phyloP scores from a whole-genome alignment of 2,329 filamentous ascomycete species.

The Chaetomium sp. region DNA sequence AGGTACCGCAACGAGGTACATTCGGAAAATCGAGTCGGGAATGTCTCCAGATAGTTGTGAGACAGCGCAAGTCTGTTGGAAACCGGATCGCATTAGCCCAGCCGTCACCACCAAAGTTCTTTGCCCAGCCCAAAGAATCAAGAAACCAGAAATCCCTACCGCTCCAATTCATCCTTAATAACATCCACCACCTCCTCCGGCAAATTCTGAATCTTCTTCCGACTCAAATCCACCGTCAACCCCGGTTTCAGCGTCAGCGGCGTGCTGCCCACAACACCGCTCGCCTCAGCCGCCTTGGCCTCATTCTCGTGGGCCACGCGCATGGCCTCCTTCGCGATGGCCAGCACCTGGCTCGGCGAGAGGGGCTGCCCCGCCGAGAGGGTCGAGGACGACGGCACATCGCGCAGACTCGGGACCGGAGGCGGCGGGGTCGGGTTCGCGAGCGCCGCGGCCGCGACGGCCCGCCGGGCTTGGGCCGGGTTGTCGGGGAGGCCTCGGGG shows the following conservation, averaged over 20 bases:
- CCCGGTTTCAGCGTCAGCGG: slow-evolving; percentile 61
- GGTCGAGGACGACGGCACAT: slow-evolving; percentile 40
- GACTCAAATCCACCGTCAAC: slow-evolving; percentile 71
- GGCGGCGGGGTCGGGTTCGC: slow-evolving; percentile 24
- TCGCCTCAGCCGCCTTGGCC: slow-evolving; percentile 55
- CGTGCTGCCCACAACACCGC: slow-evolving; percentile 44
- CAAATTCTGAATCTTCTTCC: slow-evolving; percentile 63
- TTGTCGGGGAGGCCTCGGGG: slow-evolving; percentile 32
- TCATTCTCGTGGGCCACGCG: slow-evolving; percentile 59
- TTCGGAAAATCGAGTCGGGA: slow-evolving; percentile 66
- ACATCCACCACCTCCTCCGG: slow-evolving; percentile 70
- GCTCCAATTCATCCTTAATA: slow-evolving; percentile 66
- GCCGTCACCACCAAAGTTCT: too few species aligned
- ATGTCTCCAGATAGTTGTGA: slow-evolving; percentile 67
- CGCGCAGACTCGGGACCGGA: slow-evolving; percentile 35
- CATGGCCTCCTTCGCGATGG: slow-evolving; percentile 61
- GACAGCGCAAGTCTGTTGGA: slow-evolving; percentile 63
- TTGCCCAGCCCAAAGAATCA: too few species aligned
- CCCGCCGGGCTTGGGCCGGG: slow-evolving; percentile 31
- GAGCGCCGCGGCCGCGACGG: slow-evolving; percentile 23
- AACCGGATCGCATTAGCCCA: background rate
- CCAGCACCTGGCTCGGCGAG: slow-evolving; percentile 58
- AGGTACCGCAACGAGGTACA: slow-evolving; percentile 73
- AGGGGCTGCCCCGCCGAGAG: slow-evolving; percentile 47
- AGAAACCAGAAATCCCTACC: slow-evolving; percentile 39